Evolutionary conservation across 805 yeast species (phyloP).

Genomic region (Zygosaccharomyces lentus): DNA sequence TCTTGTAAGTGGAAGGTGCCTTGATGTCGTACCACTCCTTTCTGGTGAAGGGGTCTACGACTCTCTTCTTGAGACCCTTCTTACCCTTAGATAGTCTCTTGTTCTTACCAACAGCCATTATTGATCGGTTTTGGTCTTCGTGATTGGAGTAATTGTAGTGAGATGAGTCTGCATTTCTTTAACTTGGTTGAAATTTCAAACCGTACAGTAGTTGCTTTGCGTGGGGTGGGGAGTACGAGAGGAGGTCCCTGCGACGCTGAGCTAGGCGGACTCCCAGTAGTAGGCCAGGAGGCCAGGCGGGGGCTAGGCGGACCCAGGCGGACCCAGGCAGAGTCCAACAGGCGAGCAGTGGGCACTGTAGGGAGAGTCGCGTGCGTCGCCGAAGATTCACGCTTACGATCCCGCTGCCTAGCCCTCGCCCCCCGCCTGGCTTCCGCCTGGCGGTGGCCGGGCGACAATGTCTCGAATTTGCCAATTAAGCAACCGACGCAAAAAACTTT

Average conservation of each 20-base stretch:
- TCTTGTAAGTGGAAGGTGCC: slow-evolving; percentile 98
- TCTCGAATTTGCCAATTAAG: too few relatives aligned
- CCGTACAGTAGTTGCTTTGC: slow-evolving; percentile 1
- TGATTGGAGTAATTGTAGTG: slow-evolving; percentile 5
- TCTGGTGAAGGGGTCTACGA: slow-evolving; percentile 98
- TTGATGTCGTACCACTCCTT: slow-evolving; percentile 98
- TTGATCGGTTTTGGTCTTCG: slow-evolving; percentile 17
- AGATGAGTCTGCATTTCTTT: not conserved
- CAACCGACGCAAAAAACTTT: not conserved
- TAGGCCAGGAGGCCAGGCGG: not conserved
- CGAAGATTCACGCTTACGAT: too few relatives aligned
- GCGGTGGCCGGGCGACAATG: not conserved
- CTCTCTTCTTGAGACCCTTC: slow-evolving; percentile 99
- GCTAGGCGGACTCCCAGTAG: not conserved
- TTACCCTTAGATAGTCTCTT: slow-evolving; percentile 81
- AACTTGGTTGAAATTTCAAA: slow-evolving; percentile 5
- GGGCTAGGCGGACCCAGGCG: too few relatives aligned
- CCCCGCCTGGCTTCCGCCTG: not conserved
- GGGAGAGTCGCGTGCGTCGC: too few relatives aligned
- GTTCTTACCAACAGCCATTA: slow-evolving; percentile 83
- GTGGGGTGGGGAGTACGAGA: too few relatives aligned
- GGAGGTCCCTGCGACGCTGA: not conserved
- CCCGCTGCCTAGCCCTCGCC: not conserved
- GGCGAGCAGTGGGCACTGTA: too few relatives aligned
- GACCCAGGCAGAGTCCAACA: too few relatives aligned